These are phyloP conservation scores for Oryza officinalis DNA, from an alignment of 176 grass and related monocot species.

Conservation along the genomic window DNA sequence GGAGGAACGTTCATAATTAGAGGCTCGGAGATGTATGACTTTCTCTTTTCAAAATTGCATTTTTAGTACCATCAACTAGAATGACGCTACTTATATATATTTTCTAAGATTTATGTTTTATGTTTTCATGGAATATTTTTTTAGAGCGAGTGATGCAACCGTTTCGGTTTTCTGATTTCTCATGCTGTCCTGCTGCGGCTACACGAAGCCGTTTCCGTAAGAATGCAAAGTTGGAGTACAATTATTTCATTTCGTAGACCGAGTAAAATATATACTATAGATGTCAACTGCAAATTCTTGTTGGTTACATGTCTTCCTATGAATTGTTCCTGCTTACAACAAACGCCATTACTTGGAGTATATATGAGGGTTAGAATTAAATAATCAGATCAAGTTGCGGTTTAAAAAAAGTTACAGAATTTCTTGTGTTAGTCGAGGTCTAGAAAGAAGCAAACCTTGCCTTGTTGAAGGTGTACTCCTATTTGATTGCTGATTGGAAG, in stretches of 20 bases:
- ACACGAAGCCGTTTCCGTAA: slow-evolving; percentile 1
- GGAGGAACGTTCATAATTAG: too few relatives aligned
- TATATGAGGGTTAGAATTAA: background rate
- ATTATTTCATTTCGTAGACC: background rate
- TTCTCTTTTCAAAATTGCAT: background rate
- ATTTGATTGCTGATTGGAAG: background rate
- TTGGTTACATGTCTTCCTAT: slow-evolving; percentile 29
- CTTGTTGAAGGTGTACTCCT: background rate
- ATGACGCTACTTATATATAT: background rate
- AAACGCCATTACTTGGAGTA: slow-evolving; percentile 23
- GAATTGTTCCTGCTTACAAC: background rate
- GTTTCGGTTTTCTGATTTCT: background rate
- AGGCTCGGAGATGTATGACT: too few relatives aligned
- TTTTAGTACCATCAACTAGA: background rate
- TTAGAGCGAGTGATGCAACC: background rate
- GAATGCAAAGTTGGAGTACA: slow-evolving; percentile 11
- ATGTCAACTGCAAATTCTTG: background rate
- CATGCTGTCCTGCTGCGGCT: background rate
- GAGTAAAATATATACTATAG: background rate
- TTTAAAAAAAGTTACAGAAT: background rate
- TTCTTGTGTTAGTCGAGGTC: background rate
- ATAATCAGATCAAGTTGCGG: background rate
- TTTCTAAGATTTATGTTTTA: background rate
- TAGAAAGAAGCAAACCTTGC: slow-evolving; percentile 23
- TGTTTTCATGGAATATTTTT: background rate